A percentile compares a stretch with the other conserved stretches of the same genome.
Evolutionary conservation across 2,329 filamentous ascomycete species (phyloP).

Genomic region (Grosmannia clavigera): DNA sequence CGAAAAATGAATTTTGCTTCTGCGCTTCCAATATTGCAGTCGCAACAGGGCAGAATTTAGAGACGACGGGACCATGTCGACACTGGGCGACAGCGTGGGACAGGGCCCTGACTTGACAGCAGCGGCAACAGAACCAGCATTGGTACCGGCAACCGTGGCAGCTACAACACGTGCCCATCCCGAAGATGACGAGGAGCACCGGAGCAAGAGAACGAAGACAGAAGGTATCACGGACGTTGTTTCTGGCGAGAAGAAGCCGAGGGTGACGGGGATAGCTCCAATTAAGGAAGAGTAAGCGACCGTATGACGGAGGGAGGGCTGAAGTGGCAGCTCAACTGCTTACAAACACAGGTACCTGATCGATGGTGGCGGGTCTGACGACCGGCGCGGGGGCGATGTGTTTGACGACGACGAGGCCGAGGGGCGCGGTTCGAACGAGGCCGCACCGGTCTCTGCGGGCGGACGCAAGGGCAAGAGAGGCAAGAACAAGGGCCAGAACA

Average conservation of each 20-base stretch:
- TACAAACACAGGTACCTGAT: slow-evolving; percentile 27
- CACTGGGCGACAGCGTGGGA: not conserved
- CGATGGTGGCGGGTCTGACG: not conserved
- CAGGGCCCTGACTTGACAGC: not conserved
- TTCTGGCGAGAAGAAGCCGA: slow-evolving; percentile 15
- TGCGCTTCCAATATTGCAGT: not conserved
- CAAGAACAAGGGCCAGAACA: slow-evolving; percentile 67
- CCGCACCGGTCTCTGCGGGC: slow-evolving; percentile 9
- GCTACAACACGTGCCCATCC: too few relatives aligned
- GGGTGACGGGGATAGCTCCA: slow-evolving; percentile 48
- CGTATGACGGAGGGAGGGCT: slow-evolving; percentile 13
- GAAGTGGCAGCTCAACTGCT: too few relatives aligned
- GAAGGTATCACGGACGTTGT: slow-evolving; percentile 8
- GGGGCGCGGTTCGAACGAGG: slow-evolving; percentile 20
- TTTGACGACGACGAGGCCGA: slow-evolving; percentile 38
- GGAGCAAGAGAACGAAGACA: slow-evolving; percentile 46
- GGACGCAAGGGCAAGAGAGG: slow-evolving; percentile 28
- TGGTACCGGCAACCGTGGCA: not conserved
- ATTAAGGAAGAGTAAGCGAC: slow-evolving; percentile 56
- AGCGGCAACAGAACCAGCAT: not conserved
- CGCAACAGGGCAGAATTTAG: not conserved
- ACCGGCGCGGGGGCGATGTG: slow-evolving; percentile 11
- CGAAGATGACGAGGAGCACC: slow-evolving; percentile 14
- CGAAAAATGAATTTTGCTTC: not conserved
- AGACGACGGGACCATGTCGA: not conserved